A percentile compares a stretch with the other conserved stretches of the same genome.
These are phyloP conservation scores for Cercospora nicotianae DNA, from an alignment of 2,329 filamentous ascomycete species.

Conservation along the genomic window DNA sequence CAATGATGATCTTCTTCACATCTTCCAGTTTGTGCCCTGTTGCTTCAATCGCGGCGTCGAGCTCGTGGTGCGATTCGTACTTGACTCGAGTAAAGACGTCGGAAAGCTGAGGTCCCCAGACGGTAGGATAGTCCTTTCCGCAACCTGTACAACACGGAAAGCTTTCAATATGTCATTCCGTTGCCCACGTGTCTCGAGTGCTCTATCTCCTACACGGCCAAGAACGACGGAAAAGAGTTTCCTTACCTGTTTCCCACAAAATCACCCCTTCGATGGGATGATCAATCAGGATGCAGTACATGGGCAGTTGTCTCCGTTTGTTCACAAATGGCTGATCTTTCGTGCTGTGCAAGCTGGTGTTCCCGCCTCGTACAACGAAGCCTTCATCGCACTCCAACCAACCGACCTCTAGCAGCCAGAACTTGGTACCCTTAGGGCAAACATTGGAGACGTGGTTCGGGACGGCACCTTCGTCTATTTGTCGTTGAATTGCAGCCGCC, in stretches of 20 bases:
- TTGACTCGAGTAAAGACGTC: constrained; percentile 39
- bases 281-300: constrained; percentile 48
- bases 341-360: constrained; percentile 41
- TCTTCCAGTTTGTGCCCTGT: constrained; percentile 40
- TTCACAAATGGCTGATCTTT: constrained; percentile 41
- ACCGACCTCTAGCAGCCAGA: constrained; percentile 43
- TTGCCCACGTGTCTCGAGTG: neutral
- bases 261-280: constrained; percentile 49
- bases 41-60: constrained; percentile 38
- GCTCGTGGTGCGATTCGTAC: constrained; percentile 39
- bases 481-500: constrained; percentile 33
- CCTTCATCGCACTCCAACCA: constrained; percentile 49
- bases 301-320: constrained; percentile 45
- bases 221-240: neutral
- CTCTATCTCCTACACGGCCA: neutral
- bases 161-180: constrained; percentile 2
- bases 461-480: constrained; percentile 38
- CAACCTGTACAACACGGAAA: constrained; percentile 36
- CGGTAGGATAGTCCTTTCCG: constrained; percentile 43
- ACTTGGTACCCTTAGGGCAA: constrained; percentile 50
- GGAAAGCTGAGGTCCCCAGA: constrained; percentile 38
- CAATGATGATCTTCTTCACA: constrained; percentile 42
- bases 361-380: constrained; percentile 47
- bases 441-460: constrained; percentile 38
- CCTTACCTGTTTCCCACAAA: constrained; percentile 44